Evolutionary conservation across 352 stramenopile genomes (phyloP).

Genomic region (Thraustochytrium sp.): DNA sequence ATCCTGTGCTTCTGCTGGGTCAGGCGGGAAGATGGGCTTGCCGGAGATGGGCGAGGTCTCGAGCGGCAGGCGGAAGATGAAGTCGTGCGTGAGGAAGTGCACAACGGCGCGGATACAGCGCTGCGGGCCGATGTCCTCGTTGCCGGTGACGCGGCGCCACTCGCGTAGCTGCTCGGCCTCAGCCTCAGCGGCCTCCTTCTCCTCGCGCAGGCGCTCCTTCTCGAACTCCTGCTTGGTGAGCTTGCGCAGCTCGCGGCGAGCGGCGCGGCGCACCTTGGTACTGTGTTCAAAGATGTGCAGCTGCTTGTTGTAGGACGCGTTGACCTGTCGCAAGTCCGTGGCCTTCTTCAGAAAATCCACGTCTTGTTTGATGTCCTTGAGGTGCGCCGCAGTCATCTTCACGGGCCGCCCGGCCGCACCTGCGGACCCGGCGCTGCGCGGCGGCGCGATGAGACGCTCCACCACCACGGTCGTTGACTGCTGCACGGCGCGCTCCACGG

Average conservation of each 20-base stretch:
- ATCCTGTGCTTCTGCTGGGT: conserved; percentile 33
- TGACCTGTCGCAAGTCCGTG: conserved; percentile 46
- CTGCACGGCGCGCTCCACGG: background rate
- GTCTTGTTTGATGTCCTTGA: conserved; percentile 59
- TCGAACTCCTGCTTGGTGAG: conserved; percentile 50
- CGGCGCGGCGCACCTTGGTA: conserved; percentile 48
- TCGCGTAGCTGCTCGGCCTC: conserved; percentile 50
- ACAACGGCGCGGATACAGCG: conserved; percentile 49
- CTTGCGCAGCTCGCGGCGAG: conserved; percentile 50
- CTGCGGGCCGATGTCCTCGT: conserved; percentile 43
- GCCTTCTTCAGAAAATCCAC: conserved; percentile 54
- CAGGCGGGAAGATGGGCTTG: conserved; percentile 48
- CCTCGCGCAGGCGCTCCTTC: conserved; percentile 46
- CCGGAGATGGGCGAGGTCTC: conserved; percentile 50
- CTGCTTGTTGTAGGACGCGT: conserved; percentile 43
- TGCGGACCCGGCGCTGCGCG: background rate
- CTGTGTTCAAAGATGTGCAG: conserved; percentile 23
- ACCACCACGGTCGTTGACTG: conserved; percentile 11
- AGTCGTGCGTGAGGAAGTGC: conserved; percentile 52
- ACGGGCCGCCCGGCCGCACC: background rate
- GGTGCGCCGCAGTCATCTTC: conserved; percentile 56
- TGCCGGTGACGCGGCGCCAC: conserved; percentile 47
- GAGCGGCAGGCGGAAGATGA: conserved; percentile 47
- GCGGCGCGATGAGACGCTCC: background rate
- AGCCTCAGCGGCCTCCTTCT: conserved; percentile 44